Percentiles rank a stretch among this genome's conserved stretches.
phyloP scores from a whole-genome alignment of 1,284 basidiomycete genomes.

The Ustilago vetiveriae region DNA sequence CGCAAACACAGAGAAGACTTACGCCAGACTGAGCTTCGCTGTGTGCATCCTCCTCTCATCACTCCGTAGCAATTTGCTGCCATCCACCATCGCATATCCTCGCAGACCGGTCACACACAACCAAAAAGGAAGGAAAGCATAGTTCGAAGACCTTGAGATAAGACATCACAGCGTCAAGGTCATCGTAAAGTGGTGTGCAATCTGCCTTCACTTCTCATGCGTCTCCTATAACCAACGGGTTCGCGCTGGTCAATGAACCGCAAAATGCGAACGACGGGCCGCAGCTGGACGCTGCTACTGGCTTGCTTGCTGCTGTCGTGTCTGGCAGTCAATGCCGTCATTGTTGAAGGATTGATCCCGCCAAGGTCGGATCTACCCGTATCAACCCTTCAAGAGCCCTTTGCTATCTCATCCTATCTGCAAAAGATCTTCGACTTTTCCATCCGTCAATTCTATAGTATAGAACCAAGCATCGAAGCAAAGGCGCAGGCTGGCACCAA shows the following conservation, averaged over 20 bases:
- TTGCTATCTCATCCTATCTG: constrained; percentile 22
- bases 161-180: no score
- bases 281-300: constrained; percentile 9
- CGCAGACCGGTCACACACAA: no score
- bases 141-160: no score
- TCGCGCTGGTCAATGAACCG: neutral
- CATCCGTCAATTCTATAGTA: neutral
- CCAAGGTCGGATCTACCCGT: constrained; percentile 5
- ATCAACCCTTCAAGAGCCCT: constrained; percentile 19
- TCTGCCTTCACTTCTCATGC: constrained; percentile 12
- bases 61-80: no score
- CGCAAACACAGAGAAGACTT: no score
- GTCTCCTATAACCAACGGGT: constrained; percentile 1
- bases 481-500: constrained; percentile 3
- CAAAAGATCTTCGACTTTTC: constrained; percentile 18
- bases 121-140: no score
- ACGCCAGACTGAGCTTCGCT: no score
- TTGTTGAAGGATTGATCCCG: constrained; percentile 19
- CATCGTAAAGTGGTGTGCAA: no score
- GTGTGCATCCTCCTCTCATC: no score
- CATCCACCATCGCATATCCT: no score
- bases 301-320: constrained; percentile 9
- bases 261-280: constrained; percentile 2
- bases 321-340: constrained; percentile 11
- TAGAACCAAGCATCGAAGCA: neutral